Evolutionary conservation across 257 asterid species (phyloP), one percentile per base, ranked within the genome.

Genomic region (Jacaranda copaia): DNA sequence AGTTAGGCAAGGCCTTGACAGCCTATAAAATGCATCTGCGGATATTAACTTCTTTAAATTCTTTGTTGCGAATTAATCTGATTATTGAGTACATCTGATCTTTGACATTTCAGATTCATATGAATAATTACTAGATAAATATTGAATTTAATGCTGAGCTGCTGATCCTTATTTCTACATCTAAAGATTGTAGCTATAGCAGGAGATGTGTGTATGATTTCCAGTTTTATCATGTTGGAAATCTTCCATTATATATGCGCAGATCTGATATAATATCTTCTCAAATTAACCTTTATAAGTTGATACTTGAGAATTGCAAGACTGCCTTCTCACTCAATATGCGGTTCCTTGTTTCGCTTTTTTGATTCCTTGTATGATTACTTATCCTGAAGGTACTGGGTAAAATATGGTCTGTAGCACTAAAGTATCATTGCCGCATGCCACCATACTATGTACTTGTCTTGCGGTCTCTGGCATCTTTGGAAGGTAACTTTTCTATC

Each of bases 371-470:
- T 58, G 52, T 78, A 42, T 40, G 57, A 65, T 74, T 83, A 48
- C 65, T 35, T 79, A 36, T 84, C 64, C 15, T 85, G 84, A 76
- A 95, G 99, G 96, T 95, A 72, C 88, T 95, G 78, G 89, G 97
- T 68, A 93, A 90, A 87, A 93, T 95, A 85, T 87, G 94, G 97
- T 85, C 98, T 52, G 92, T 95, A 60, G 99, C 99, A 46, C 77
- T 93, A 76, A 95, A 93, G 88, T 91, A 93, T 79, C 99, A 95
- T 79, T 93, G 96, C 88, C 94, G 93, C 82, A 89, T 95, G 96
- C 99, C 99, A 72, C 97, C 99, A 36, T 93, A 95, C 82, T 95
- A 80, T 74, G 83, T 91, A 63, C 97, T 95, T 75, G 88, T 95
- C 79, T 89, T 95, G 82, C 90, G 99, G 62, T 95, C 97, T 74